phyloP scores from a whole-genome alignment of 176 grass and related monocot species.

The Paspalum notatum region DNA sequence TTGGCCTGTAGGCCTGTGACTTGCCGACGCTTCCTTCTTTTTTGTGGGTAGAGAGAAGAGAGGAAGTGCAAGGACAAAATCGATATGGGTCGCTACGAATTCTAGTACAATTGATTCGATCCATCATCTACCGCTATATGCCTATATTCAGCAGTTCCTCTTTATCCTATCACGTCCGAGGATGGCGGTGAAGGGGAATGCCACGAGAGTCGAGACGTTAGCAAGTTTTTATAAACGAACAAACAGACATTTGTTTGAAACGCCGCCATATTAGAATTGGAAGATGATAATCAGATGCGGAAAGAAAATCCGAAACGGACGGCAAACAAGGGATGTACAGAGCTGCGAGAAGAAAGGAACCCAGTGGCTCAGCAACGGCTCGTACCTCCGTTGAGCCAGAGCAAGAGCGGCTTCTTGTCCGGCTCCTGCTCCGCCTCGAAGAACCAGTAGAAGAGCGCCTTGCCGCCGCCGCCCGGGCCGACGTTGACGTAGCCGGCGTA shows the following conservation, averaged over 20 bases:
- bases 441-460: slow-evolving; percentile 97
- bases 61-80: not conserved
- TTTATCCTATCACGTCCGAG: not conserved
- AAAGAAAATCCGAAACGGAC: not conserved
- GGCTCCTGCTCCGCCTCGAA: slow-evolving; percentile 75
- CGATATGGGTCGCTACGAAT: not conserved
- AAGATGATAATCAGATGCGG: not conserved
- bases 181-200: not conserved
- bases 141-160: too few species aligned
- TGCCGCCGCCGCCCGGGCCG: slow-evolving; percentile 47
- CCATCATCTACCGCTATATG: not conserved
- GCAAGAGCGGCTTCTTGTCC: slow-evolving; percentile 85
- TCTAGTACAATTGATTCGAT: not conserved
- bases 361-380: not conserved
- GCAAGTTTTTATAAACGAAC: not conserved
- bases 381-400: slow-evolving; percentile 98
- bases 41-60: not conserved
- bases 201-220: too few species aligned
- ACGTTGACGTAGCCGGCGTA: slow-evolving; percentile 80
- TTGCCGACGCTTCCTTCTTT: slow-evolving; percentile 20
- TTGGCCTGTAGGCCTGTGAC: slow-evolving; percentile 2
- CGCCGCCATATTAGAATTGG: not conserved
- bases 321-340: slow-evolving; percentile 31
- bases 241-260: not conserved
- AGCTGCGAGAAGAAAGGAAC: not conserved